Base-by-base conservation (phyloP, 139 green algal genomes). In the Haematococcus sp. region DNA sequence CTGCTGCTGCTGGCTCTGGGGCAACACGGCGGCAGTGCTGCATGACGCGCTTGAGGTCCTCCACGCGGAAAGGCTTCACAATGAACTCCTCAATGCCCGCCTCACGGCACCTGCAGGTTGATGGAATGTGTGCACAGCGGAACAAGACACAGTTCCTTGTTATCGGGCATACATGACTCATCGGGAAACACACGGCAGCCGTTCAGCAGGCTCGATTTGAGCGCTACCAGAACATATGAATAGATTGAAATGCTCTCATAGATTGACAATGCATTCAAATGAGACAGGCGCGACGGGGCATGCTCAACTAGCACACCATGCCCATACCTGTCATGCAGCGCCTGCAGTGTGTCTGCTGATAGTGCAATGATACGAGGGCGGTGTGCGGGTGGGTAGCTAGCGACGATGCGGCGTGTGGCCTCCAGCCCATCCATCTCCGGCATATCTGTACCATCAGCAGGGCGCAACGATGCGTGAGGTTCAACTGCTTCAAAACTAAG, bases 381-480 rank as follows among this genome's bases (percentile, higher is more conserved):
- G 22, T 77, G 61, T 27, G 82, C 64, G 1, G 77, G 73, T 9
- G 75, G 73, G 46, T 85, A 83, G 27, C 49, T 63, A 23, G 84
- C 66, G 33, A 79, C 76, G 73, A 93, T 87, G 31, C 69, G 77
- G 5, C 70, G 76, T 32, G 86, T 85, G 22, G 91, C 88, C 76
- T 90, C 84, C 43, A 96, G 66, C 2, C 91, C 91, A 71, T 95
- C 88, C 85, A 93, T 93, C 60, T 86, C 71, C 17, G 83, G 83
- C 83, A 88, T 88, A 63, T 88, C 40, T 49, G 40, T 49, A 11
- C 40, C 7, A 69, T 4, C 54, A 61, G 54, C 54, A 28, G 54
- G 54, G 15, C 4, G 54, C 7, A 49, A 49, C 11, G 40, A 7
- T 49, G 7, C 40, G 11, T 49, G 40, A 11, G 7, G 7, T 49